Evolutionary conservation across 257 asterid genomes (phyloP), one percentile per base, ranked within the genome.

Genomic region (Solanum virginianum): DNA sequence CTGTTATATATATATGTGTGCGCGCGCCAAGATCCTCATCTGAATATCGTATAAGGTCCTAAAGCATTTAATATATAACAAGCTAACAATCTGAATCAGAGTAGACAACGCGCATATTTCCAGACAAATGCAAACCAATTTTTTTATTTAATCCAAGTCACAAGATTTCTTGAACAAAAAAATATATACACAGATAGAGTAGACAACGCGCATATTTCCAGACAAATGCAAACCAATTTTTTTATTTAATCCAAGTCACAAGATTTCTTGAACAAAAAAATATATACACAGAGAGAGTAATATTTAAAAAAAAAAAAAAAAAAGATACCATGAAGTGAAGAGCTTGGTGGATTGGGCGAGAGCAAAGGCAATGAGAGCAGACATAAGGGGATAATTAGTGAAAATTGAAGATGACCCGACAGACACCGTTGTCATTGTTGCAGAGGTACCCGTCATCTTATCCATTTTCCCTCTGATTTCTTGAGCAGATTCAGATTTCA

Each of bases 361-460:
- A 65, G 85, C 62, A 54, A 80, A 85, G 62, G 85, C 49, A 49
- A 68, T 24, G 13, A 85, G 49, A 59, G 87, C 87, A 54, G 87
- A 29, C 49, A 85, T 29, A 22, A 85, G 87, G 11, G 81, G 85
- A 54, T 80, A 69, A 53, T 85, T 82, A 16, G 72, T 41, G 77
- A 57, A 82, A 39, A 82, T 14, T 82, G 85, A 88, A 29, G 88
- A 85, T 3, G 82, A 49, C 43, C 91, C 70, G 1, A 88, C 9
- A 56, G 87, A 82, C 85, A 90, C 83, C 29, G 89, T 60, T 49
- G 89, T 57, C 53, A 60, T 72, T 49, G 84, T 29, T 54, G 92
- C 80, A 13, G 81, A 47, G 43, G 81, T 81, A n/a, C 71, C 82
- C 6, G 85, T 10, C 24, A 82, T 70, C 70, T 84, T 63, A 39